A percentile compares a stretch with the other conserved stretches of the same genome.
phyloP scores from a whole-genome alignment of 2,329 filamentous ascomycete genomes.

The Ophidiomyces ophidiicola region DNA sequence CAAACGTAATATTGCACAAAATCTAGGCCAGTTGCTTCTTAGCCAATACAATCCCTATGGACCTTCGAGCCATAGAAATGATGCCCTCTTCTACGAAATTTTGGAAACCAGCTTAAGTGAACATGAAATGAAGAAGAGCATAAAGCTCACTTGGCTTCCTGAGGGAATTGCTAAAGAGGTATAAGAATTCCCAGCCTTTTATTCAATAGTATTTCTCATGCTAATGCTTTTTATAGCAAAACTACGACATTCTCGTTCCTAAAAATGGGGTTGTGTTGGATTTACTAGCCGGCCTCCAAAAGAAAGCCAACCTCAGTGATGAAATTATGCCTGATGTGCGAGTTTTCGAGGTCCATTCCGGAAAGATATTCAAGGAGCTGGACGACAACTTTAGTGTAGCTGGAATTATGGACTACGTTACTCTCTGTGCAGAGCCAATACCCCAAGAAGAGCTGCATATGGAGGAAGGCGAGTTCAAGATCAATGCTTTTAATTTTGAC shows the following conservation, averaged over 20 bases:
- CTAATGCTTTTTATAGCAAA: conserved; percentile 37
- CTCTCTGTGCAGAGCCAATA: conserved; percentile 67
- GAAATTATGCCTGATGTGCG: conserved; percentile 63
- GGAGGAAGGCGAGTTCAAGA: conserved; percentile 55
- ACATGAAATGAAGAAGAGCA: conserved; percentile 77
- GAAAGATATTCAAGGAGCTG: conserved; percentile 75
- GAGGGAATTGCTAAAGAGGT: conserved; percentile 89
- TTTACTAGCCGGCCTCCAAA: conserved; percentile 60
- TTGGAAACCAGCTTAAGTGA: conserved; percentile 90
- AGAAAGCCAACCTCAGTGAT: conserved; percentile 66
- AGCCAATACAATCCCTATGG: conserved; percentile 60
- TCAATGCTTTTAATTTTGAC: conserved; percentile 85
- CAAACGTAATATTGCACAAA: conserved; percentile 59
- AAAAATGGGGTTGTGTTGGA: conserved; percentile 75
- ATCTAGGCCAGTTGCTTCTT: conserved; percentile 65
- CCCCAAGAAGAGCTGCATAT: conserved; percentile 53
- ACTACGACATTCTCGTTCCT: conserved; percentile 69
- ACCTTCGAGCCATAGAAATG: conserved; percentile 56
- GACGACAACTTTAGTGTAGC: conserved; percentile 58
- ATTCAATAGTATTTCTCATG: background rate
- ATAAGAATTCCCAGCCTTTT: conserved; percentile 21
- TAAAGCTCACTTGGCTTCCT: conserved; percentile 72
- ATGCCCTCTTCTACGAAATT: conserved; percentile 82
- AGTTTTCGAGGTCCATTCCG: conserved; percentile 69
- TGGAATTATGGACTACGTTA: conserved; percentile 73